Evolutionary conservation across 139 green algal genomes (phyloP), one percentile per base, ranked within the genome.

Genomic region (Mychonastes homosphaera): DNA sequence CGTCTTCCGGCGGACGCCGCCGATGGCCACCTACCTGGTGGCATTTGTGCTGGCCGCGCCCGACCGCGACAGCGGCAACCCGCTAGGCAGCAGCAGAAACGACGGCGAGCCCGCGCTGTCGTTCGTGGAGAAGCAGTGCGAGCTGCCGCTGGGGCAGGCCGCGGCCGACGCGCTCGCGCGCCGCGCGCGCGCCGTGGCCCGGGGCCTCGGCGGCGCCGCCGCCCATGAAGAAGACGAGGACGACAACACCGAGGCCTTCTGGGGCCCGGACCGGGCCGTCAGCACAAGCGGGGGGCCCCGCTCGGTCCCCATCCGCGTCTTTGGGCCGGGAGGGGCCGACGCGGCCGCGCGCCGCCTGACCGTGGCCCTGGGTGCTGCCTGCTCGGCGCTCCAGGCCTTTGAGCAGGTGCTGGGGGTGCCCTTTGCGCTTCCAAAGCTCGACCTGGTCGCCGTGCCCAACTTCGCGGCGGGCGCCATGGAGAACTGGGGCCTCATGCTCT

Each of bases 401-500:
- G 72, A 78, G 58, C 9, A 34, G 29, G 51, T 79, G 46, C 59
- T 85, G 5, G 70, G 67, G 40, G 4, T 95, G 84, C 62, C 51
- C 76, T 0, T 59, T 96, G 36, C 71, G n/a, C n/a, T n/a, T n/a
- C n/a, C 79, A 23, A 96, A 96, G 67, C 62, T 92, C 49, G 88
- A 96, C 59, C 68, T 96, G 46, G 80, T 95, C 21, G 90, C 77
- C 4, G 83, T 97, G 27, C 90, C 90, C 6, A 80, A 90, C 54
- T 96, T 97, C 65, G 71, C 72, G 32, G 84, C 80, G 6, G 87
- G 91, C 4, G 84, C 89, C 13, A 97, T 97, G 90, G 90, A 97
- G 74, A 97, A 97, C 69, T 96, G 86, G 85, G 90, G 78, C 7
- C 62, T 77, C 38, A 76, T 84, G n/a, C 72, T 53, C 7, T 84